Percentiles rank a stretch among this genome's conserved stretches.
phyloP scores from a whole-genome alignment of 768 basidiomycete genomes.

The Lanmaoa pseudosensibilis region DNA sequence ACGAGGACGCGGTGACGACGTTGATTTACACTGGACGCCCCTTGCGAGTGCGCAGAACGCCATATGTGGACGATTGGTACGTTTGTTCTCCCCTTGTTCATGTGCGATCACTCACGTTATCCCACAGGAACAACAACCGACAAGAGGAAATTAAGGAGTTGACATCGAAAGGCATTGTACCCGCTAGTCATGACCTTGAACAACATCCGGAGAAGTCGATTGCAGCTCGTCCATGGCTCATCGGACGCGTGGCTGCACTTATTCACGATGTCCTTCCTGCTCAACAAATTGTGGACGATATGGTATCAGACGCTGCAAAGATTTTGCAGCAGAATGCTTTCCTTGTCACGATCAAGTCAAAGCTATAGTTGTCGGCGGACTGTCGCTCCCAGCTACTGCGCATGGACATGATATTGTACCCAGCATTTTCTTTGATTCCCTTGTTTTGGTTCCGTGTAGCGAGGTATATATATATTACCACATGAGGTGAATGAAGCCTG shows the following conservation, averaged over 20 bases:
- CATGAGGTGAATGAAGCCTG: neutral
- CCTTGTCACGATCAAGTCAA: constrained; percentile 45
- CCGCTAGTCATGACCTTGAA: constrained; percentile 67
- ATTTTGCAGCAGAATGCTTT: constrained; percentile 44
- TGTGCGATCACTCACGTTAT: neutral
- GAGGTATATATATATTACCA: neutral
- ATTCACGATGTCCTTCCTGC: constrained; percentile 80
- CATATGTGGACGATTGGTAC: constrained; percentile 83
- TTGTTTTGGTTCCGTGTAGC: neutral
- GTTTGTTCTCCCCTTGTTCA: constrained; percentile 16
- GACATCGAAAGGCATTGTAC: constrained; percentile 81
- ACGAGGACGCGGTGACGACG: constrained; percentile 81
- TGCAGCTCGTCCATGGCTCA: constrained; percentile 69
- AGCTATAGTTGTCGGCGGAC: constrained; percentile 38
- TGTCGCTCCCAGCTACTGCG: too few relatives aligned
- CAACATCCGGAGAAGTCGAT: constrained; percentile 80
- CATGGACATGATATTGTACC: neutral
- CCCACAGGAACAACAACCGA: constrained; percentile 68
- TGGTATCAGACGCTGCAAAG: constrained; percentile 62
- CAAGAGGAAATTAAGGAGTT: constrained; percentile 80
- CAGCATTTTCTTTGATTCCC: neutral
- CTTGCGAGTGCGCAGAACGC: constrained; percentile 78
- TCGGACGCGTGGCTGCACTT: constrained; percentile 78
- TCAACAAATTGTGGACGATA: constrained; percentile 76
- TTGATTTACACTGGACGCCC: constrained; percentile 90